phyloP scores from a whole-genome alignment of 257 asterid species.

The Galeopsis tetrahit region DNA sequence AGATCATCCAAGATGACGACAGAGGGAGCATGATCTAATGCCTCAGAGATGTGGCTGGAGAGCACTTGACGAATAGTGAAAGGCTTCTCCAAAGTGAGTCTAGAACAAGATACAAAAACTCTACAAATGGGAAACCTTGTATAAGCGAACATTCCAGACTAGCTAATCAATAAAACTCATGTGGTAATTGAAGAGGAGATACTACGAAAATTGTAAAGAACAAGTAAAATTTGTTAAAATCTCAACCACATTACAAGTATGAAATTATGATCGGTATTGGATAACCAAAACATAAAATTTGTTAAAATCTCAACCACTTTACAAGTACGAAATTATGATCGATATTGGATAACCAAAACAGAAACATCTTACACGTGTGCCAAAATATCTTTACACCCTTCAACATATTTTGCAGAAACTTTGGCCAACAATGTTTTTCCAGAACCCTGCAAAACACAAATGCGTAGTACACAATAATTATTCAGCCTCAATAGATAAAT shows the following conservation, averaged over 20 bases:
- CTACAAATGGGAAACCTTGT: slow-evolving; percentile 50
- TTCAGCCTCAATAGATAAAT: slow-evolving; percentile 21
- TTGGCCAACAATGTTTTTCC: slow-evolving; percentile 88
- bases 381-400: slow-evolving; percentile 70
- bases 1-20: slow-evolving; percentile 91
- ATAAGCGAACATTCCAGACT: slow-evolving; percentile 24
- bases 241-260: slow-evolving; percentile 29
- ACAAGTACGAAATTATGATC: slow-evolving; percentile 27
- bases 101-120: slow-evolving; percentile 75
- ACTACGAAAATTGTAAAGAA: neutral
- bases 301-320: no score
- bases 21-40: slow-evolving; percentile 89
- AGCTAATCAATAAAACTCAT: slow-evolving; percentile 32
- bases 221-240: slow-evolving; percentile 25
- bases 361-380: slow-evolving; percentile 69
- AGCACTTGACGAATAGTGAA: slow-evolving; percentile 66
- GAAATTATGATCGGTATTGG: slow-evolving; percentile 19
- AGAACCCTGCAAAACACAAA: slow-evolving; percentile 61
- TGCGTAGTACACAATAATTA: slow-evolving; percentile 19
- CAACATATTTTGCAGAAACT: slow-evolving; percentile 73
- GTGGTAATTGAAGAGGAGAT: slow-evolving; percentile 8
- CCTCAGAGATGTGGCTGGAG: slow-evolving; percentile 73
- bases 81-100: slow-evolving; percentile 84
- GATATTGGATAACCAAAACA: slow-evolving; percentile 6
- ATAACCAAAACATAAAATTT: slow-evolving; percentile 14